A percentile compares a stretch with the other conserved stretches of the same genome.
Evolutionary conservation across 2,329 filamentous ascomycete species (phyloP).

Genomic region (Orbilia brochopaga): DNA sequence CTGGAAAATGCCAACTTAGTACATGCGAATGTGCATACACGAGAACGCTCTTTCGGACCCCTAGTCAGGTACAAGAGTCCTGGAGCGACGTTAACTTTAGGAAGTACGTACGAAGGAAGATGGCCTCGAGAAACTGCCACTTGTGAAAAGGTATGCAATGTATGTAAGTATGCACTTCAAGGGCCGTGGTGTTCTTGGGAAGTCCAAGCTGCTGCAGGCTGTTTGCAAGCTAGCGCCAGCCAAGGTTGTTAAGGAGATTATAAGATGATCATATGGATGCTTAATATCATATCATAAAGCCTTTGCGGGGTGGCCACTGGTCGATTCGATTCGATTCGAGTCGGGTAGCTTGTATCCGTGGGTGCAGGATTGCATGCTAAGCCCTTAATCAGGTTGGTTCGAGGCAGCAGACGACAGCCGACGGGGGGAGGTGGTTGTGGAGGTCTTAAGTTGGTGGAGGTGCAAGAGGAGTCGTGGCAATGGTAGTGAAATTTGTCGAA

Average conservation of each 20-base stretch:
- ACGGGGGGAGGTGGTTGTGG: constrained; percentile 25
- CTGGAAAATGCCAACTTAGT: constrained; percentile 16
- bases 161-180: not conserved
- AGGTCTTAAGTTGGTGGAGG: too few relatives aligned
- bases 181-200: constrained; percentile 25
- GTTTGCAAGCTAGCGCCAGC: constrained; percentile 16
- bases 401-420: constrained; percentile 13
- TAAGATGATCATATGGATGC: constrained; percentile 33
- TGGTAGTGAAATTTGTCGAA: not conserved
- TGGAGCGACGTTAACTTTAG: constrained; percentile 6
- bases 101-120: constrained; percentile 7
- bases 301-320: constrained; percentile 21
- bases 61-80: not conserved
- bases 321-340: constrained; percentile 24
- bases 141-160: constrained; percentile 21
- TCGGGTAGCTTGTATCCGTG: constrained; percentile 45
- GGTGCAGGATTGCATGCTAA: constrained; percentile 16
- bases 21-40: not conserved
- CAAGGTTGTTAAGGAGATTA: constrained; percentile 39
- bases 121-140: constrained; percentile 10
- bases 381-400: constrained; percentile 24
- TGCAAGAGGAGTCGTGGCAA: constrained; percentile 6
- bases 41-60: not conserved
- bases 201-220: constrained; percentile 28
- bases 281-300: constrained; percentile 19